Conservation (phyloP, 1,284 basidiomycete species). For the Ceratobasidium sp. region DNA sequence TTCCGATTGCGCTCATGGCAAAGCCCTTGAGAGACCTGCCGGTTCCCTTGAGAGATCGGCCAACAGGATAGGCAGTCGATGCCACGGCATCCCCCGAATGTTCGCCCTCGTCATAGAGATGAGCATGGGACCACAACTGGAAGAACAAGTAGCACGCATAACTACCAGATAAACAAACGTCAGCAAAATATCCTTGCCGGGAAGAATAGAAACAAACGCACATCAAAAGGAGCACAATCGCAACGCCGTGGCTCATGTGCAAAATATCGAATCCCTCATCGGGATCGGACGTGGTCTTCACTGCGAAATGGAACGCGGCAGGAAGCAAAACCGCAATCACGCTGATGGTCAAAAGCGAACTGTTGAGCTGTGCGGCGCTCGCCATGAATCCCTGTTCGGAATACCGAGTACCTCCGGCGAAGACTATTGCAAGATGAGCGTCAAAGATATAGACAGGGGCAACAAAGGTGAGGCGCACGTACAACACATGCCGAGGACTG, state of each 20-base stretch:
- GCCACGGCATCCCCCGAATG: conserved; percentile 54
- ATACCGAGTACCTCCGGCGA: conserved; percentile 74
- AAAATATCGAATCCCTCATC: conserved; percentile 56
- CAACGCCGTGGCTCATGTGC: conserved; percentile 77
- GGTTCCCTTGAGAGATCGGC: too few relatives aligned
- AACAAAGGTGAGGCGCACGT: conserved; percentile 16
- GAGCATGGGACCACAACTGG: conserved; percentile 86
- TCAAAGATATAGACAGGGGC: background rate
- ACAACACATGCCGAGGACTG: conserved; percentile 61
- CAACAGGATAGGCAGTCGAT: conserved; percentile 51
- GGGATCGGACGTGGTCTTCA: conserved; percentile 54
- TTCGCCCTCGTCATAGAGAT: conserved; percentile 70
- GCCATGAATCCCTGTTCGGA: conserved; percentile 78
- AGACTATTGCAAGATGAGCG: conserved; percentile 53
- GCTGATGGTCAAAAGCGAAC: conserved; percentile 60
- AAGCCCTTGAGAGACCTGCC: conserved; percentile 41
- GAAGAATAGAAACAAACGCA: conserved; percentile 44
- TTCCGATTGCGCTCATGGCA: conserved; percentile 56
- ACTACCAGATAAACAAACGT: conserved; percentile 57
- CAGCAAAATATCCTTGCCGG: background rate
- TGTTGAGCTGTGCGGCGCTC: conserved; percentile 60
- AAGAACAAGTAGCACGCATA: conserved; percentile 82
- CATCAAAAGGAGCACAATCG: conserved; percentile 80
- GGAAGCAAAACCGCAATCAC: conserved; percentile 56
- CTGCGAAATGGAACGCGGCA: conserved; percentile 62